phyloP scores from a whole-genome alignment of 192 early-diverging fungal genomes.

The Coemansia sp. region DNA sequence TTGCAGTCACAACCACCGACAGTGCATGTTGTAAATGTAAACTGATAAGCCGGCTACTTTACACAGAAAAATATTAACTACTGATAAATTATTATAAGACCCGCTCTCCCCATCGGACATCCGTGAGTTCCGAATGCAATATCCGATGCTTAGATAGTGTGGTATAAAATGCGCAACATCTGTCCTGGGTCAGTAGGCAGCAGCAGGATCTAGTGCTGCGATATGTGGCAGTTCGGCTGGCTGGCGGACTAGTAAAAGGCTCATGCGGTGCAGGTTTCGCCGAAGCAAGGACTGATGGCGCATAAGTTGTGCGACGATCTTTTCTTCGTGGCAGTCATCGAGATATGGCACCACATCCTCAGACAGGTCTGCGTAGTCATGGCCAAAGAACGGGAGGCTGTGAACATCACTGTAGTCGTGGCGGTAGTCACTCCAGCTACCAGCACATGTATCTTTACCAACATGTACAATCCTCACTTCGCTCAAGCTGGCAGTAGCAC shows the following conservation, averaged over 20 bases:
- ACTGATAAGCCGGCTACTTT: neutral
- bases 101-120: neutral
- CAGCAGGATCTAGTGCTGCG: neutral
- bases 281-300: constrained; percentile 26
- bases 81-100: neutral
- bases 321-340: constrained; percentile 42
- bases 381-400: constrained; percentile 6
- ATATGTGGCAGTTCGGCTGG: constrained; percentile 6
- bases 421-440: constrained; percentile 10
- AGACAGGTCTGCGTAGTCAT: constrained; percentile 3
- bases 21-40: neutral
- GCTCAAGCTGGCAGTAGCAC: constrained; percentile 1
- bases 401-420: constrained; percentile 4
- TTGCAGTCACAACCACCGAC: neutral
- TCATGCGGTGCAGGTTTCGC: constrained; percentile 23
- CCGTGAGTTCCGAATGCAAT: neutral
- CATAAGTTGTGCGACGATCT: constrained; percentile 36
- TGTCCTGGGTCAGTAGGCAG: neutral
- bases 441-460: constrained; percentile 19
- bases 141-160: neutral
- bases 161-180: neutral
- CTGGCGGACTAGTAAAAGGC: constrained; percentile 14
- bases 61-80: neutral
- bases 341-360: constrained; percentile 40
- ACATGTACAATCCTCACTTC: constrained; percentile 26